Evolutionary conservation across 345 rosid genomes (phyloP).

Genomic region (Gossypium raimondii): DNA sequence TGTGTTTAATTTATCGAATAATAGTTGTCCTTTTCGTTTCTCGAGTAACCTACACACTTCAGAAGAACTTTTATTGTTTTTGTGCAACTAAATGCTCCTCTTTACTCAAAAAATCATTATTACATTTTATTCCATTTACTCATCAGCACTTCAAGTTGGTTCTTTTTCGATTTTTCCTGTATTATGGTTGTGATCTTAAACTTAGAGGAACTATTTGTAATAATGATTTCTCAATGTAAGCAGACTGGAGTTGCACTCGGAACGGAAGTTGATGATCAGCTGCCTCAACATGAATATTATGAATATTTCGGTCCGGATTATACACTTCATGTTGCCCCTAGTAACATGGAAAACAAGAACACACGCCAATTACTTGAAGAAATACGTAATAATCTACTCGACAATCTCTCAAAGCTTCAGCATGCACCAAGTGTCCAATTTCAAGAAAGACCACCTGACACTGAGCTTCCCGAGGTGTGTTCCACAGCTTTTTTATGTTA

Average conservation of each 20-base stretch:
- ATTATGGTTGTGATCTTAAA: not conserved
- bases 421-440: slow-evolving; percentile 98
- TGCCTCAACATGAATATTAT: slow-evolving; percentile 77
- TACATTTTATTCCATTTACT: no score
- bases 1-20: not conserved
- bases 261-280: slow-evolving; percentile 67
- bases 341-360: slow-evolving; percentile 48
- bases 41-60: not conserved
- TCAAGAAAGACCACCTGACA: slow-evolving; percentile 83
- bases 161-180: not conserved
- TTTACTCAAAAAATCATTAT: no score
- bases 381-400: slow-evolving; percentile 75
- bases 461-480: slow-evolving; percentile 70
- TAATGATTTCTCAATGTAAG: slow-evolving; percentile 2
- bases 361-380: slow-evolving; percentile 71
- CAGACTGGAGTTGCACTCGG: slow-evolving; percentile 79
- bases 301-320: slow-evolving; percentile 81
- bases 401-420: slow-evolving; percentile 81
- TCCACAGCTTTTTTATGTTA: slow-evolving; percentile 8
- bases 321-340: slow-evolving; percentile 52
- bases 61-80: not conserved
- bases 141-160: not conserved
- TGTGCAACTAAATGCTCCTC: not conserved
- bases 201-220: not conserved
- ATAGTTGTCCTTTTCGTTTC: not conserved